Evolutionary conservation across 768 basidiomycete species (phyloP).

Genomic region (Cystobasidium ongulense): DNA sequence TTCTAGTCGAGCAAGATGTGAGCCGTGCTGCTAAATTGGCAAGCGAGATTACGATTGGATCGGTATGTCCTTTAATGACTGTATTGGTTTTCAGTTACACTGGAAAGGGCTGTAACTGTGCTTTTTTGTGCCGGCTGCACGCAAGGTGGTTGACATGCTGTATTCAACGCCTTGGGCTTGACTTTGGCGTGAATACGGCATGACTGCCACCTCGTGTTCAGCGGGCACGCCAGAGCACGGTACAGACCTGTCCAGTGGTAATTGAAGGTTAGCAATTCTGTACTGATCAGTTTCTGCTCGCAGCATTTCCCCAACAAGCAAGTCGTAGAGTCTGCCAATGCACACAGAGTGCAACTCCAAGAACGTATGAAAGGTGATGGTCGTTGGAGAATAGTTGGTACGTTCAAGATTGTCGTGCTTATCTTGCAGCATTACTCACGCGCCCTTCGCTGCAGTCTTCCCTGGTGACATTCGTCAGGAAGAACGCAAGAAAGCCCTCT

Average conservation of each 20-base stretch:
- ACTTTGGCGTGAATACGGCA: no score
- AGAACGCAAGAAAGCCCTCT: background rate
- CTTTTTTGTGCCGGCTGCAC: no score
- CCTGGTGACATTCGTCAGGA: background rate
- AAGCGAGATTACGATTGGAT: constrained; percentile 50
- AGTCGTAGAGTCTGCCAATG: constrained; percentile 53
- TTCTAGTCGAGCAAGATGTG: constrained; percentile 47
- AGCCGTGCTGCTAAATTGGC: constrained; percentile 46
- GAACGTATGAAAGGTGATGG: constrained; percentile 53
- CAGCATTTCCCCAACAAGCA: constrained; percentile 53
- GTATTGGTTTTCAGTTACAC: no score
- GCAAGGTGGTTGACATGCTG: no score
- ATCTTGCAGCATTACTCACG: background rate
- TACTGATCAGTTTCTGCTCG: background rate
- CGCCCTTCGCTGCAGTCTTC: no score
- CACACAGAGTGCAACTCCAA: constrained; percentile 53
- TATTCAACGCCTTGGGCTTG: no score
- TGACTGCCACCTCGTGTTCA: no score
- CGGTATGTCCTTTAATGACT: constrained; percentile 27
- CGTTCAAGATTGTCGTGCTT: background rate
- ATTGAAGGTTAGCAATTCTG: no score
- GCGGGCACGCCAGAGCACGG: no score
- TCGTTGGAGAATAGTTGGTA: constrained; percentile 53
- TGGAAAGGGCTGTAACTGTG: no score
- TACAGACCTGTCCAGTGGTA: no score